Conservation (phyloP, 495 filamentous ascomycete genomes). For the Tuber borchii region DNA sequence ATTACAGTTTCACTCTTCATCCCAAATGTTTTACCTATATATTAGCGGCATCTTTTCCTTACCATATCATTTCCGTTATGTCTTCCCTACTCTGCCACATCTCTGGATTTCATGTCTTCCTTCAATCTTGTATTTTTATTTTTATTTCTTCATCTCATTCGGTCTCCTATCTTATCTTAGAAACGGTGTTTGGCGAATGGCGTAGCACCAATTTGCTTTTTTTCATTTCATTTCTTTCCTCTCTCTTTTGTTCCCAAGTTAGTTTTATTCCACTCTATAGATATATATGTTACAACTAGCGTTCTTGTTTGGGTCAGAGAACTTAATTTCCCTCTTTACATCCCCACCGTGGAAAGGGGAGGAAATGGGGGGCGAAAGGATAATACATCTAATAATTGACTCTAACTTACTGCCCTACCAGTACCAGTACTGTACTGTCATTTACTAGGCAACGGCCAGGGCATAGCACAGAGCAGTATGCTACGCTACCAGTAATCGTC, state of each 20-base stretch:
- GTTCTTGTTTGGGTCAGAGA: not conserved
- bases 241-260: not conserved
- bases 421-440: not conserved
- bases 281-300: not conserved
- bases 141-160: not conserved
- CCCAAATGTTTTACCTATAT: not conserved
- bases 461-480: no score
- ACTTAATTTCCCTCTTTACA: not conserved
- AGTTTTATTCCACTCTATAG: not conserved
- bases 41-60: not conserved
- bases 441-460: not conserved
- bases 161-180: not conserved
- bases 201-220: not conserved
- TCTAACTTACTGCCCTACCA: not conserved
- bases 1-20: not conserved
- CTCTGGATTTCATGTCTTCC: not conserved
- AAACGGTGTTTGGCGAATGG: not conserved
- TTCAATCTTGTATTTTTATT: not conserved
- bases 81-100: not conserved
- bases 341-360: not conserved
- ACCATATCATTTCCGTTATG: not conserved
- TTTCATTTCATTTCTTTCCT: not conserved
- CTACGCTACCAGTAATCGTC: no score
- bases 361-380: not conserved
- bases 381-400: not conserved